Evolutionary conservation across 2,329 filamentous ascomycete genomes (phyloP), one percentile per base, ranked within the genome.

Genomic region (Aciculosporium take): DNA sequence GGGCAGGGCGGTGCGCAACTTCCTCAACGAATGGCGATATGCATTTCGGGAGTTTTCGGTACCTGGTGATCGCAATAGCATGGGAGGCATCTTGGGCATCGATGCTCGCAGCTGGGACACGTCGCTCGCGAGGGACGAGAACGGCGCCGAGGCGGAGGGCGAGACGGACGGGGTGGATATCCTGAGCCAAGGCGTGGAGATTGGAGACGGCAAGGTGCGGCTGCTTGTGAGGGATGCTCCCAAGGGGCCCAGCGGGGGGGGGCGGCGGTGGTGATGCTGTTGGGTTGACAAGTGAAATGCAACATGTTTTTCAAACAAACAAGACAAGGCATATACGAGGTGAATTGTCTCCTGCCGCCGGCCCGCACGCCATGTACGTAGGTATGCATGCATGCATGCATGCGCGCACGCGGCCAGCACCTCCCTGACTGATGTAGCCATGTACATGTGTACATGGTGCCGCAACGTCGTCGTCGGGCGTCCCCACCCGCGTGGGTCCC

Each of bases 11-110:
- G 80, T 96, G 47, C 81, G 91, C 41, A 78, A 75, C 50, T 96
- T 93, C 65, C 67, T 98, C 42, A 93, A 89, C 56, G 89, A 96
- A 58, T 94, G 88, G 87, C 78, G 85, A 47, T 98, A 95, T 57
- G 83, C 85, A 0, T 98, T 89, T 63, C 81, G 89, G 41, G 91
- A 98, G 62, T 98, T 98, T 62, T 91, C 84, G 29, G 88, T 95
- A 8, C 87, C 88, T 2, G 89, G 89, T n/a, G 91, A 96, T 60
- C 76, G 86, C 42, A 81, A 79, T 58, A 80, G 72, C 56, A 79
- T 81, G 64, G 88, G 87, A 45, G 89, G 91, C 33, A 81, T 82
- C 45, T 58, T 82, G 44, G 78, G 78, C 7, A 75, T 82, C 45
- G 77, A 82, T 54, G 74, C 76, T 28, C 66, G 75, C 47, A 81